Conservation (phyloP, 805 yeast genomes). For the Pichia phayaonensis region DNA sequence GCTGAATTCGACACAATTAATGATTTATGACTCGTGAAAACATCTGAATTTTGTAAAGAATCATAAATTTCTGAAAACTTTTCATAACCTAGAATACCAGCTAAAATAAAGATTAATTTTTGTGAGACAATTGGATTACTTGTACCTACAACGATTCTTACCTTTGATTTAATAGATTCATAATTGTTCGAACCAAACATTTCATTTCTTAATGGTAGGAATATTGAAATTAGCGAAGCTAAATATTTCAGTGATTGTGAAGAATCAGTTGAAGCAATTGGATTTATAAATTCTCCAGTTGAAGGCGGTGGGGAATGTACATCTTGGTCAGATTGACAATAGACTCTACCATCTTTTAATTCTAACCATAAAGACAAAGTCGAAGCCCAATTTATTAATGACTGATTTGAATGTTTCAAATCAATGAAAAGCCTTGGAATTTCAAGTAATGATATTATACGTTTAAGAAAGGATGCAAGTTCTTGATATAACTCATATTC, state of each 20-base stretch:
- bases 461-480: slow-evolving; percentile 30
- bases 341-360: slow-evolving; percentile 36
- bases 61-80: slow-evolving; percentile 13
- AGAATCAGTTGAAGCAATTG: neutral
- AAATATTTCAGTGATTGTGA: slow-evolving; percentile 26
- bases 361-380: slow-evolving; percentile 49
- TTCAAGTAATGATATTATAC: slow-evolving; percentile 34
- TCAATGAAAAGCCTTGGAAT: slow-evolving; percentile 41
- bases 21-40: neutral
- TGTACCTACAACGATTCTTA: slow-evolving; percentile 43
- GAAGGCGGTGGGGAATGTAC: neutral
- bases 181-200: slow-evolving; percentile 26
- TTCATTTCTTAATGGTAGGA: slow-evolving; percentile 32
- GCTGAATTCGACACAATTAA: neutral
- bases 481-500: slow-evolving; percentile 37
- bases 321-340: neutral
- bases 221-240: slow-evolving; percentile 39
- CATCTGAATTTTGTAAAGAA: neutral
- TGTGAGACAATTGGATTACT: slow-evolving; percentile 52
- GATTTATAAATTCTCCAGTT: neutral
- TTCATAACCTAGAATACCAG: slow-evolving; percentile 39
- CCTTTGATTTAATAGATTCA: neutral
- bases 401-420: slow-evolving; percentile 32
- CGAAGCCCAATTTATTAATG: slow-evolving; percentile 43
- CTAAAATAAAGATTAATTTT: slow-evolving; percentile 43